Percentiles rank a stretch among this genome's conserved stretches.
Evolutionary conservation across 2,329 filamentous ascomycete species (phyloP).

Genomic region (Xylaria sp.): DNA sequence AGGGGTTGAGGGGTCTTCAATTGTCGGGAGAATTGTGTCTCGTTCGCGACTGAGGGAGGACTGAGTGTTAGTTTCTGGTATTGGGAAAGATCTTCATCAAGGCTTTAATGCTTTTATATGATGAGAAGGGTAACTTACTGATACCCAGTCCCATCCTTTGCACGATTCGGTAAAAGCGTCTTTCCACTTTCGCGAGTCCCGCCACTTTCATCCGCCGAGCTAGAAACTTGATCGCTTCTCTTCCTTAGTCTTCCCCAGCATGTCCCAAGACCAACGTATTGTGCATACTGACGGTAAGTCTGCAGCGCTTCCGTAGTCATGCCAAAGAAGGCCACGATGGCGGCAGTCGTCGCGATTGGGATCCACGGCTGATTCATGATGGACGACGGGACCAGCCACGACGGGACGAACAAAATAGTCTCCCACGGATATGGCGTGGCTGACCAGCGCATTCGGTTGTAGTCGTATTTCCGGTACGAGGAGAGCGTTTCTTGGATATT

Average conservation of each 20-base stretch:
- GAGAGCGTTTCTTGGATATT: slow-evolving; percentile 54
- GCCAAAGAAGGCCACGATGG: slow-evolving; percentile 67
- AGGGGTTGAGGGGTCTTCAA: slow-evolving; percentile 14
- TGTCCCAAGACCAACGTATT: slow-evolving; percentile 31
- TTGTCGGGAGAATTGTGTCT: slow-evolving; percentile 8
- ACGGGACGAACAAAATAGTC: slow-evolving; percentile 59
- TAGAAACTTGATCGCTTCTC: not conserved
- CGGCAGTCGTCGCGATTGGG: slow-evolving; percentile 58
- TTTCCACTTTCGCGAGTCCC: slow-evolving; percentile 16
- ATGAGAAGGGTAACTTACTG: slow-evolving; percentile 16
- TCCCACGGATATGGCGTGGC: slow-evolving; percentile 57
- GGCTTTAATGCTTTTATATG: not conserved
- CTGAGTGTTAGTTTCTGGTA: slow-evolving; percentile 16
- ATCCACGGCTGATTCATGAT: slow-evolving; percentile 62
- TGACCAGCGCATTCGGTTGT: slow-evolving; percentile 55
- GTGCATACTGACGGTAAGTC: slow-evolving; percentile 55
- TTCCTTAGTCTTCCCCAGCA: slow-evolving; percentile 20
- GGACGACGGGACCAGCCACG: slow-evolving; percentile 53
- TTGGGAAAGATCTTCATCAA: not conserved
- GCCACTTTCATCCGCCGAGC: slow-evolving; percentile 12
- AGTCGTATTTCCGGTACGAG: slow-evolving; percentile 54
- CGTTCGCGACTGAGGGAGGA: not conserved
- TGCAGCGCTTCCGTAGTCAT: slow-evolving; percentile 65
- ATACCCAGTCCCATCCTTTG: not conserved
- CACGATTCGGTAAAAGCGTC: slow-evolving; percentile 6